Percentiles rank a stretch among this genome's conserved stretches.
phyloP scores from a whole-genome alignment of 768 basidiomycete genomes.

The Xerocomus potaroensis region DNA sequence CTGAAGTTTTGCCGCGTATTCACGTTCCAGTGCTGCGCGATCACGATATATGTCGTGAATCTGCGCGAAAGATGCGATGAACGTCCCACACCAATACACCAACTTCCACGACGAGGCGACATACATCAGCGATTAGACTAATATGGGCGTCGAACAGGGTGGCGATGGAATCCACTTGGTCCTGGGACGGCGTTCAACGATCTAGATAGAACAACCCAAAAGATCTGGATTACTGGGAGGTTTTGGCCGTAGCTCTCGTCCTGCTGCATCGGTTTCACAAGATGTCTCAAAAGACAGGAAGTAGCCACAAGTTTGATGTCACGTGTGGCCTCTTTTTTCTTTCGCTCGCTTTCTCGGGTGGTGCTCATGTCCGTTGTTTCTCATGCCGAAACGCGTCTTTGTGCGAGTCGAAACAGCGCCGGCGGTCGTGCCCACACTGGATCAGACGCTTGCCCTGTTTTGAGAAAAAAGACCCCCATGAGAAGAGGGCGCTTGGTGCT shows the following conservation, averaged over 20 bases:
- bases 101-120: constrained; percentile 17
- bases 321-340: too few relatives aligned
- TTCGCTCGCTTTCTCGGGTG: too few relatives aligned
- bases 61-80: constrained; percentile 34
- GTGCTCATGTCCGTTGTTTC: too few relatives aligned
- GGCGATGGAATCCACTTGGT: constrained; percentile 66
- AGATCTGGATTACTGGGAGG: constrained; percentile 46
- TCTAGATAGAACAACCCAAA: not conserved
- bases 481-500: not conserved
- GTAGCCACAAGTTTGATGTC: too few relatives aligned
- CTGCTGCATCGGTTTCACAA: too few relatives aligned
- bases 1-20: constrained; percentile 73
- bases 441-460: not conserved
- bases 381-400: too few relatives aligned
- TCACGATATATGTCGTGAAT: constrained; percentile 70
- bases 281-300: too few relatives aligned
- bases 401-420: too few relatives aligned
- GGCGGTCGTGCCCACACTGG: not conserved
- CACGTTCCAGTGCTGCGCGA: constrained; percentile 65
- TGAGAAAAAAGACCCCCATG: not conserved
- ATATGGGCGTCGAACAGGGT: constrained; percentile 59
- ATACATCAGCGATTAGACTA: constrained; percentile 61
- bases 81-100: not conserved
- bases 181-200: constrained; percentile 38
- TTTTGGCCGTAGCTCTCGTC: constrained; percentile 42